These are phyloP conservation scores for Gossypium arboreum DNA, from an alignment of 345 rosid genomes.

Conservation along the genomic window DNA sequence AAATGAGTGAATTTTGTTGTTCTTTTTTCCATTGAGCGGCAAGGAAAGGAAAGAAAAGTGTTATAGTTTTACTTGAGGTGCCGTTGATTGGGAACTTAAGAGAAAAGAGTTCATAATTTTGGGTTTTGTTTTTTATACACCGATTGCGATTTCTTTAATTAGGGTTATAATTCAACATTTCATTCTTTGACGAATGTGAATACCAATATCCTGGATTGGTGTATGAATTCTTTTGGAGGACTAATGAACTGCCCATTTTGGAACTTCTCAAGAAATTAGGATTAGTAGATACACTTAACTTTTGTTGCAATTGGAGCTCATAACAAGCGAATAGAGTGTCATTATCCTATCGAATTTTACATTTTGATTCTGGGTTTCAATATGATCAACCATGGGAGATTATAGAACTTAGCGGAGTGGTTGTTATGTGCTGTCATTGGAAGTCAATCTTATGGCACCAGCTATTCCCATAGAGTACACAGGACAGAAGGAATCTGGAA, in stretches of 20 bases:
- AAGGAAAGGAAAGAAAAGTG: neutral
- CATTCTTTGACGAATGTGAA: neutral
- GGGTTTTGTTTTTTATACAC: neutral
- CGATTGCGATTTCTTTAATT: neutral
- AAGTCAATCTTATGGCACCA: slow-evolving; percentile 53
- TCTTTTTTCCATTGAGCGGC: neutral
- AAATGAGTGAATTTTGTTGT: neutral
- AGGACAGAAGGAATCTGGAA: slow-evolving; percentile 45
- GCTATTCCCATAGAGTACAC: slow-evolving; percentile 54
- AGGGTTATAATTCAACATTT: neutral
- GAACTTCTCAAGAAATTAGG: neutral
- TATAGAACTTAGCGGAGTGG: neutral
- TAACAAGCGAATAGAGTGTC: neutral
- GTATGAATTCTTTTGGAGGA: neutral
- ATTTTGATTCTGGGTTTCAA: neutral
- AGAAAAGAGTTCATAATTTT: neutral
- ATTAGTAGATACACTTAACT: neutral
- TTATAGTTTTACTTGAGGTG: neutral
- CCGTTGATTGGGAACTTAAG: neutral
- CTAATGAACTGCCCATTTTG: neutral
- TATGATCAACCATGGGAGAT: neutral
- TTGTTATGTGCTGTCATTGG: slow-evolving; percentile 20
- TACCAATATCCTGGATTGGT: neutral
- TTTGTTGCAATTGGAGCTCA: neutral
- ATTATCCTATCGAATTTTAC: neutral